Evolutionary conservation across 2,329 filamentous ascomycete genomes (phyloP).

Genomic region (Alternaria triticina): DNA sequence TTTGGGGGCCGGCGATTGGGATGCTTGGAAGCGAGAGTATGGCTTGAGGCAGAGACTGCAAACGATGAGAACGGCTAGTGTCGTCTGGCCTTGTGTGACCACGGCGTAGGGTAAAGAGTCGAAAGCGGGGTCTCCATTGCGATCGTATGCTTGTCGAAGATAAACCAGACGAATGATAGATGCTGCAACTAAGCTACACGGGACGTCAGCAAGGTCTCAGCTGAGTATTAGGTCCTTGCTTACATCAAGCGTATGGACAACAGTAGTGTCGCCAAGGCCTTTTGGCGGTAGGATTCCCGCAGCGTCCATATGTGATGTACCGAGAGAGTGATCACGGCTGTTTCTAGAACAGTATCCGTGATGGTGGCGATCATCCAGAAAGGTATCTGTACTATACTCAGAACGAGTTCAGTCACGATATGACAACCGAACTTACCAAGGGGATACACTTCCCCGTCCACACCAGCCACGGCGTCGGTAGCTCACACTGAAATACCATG

Average conservation of each 20-base stretch:
- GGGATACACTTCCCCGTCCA: slow-evolving; percentile 31
- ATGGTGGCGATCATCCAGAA: slow-evolving; percentile 31
- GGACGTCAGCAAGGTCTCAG: not conserved
- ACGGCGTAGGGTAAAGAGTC: slow-evolving; percentile 29
- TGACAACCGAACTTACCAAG: slow-evolving; percentile 16
- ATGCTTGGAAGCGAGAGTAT: slow-evolving; percentile 11
- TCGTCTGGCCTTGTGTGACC: slow-evolving; percentile 30
- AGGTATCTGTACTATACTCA: slow-evolving; percentile 3
- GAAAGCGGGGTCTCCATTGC: slow-evolving; percentile 20
- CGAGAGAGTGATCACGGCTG: slow-evolving; percentile 23
- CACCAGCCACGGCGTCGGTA: slow-evolving; percentile 34
- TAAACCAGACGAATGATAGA: slow-evolving; percentile 30
- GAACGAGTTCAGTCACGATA: not conserved
- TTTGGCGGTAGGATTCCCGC: slow-evolving; percentile 21
- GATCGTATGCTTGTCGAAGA: slow-evolving; percentile 17
- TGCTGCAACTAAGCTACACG: slow-evolving; percentile 25
- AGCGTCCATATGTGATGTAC: slow-evolving; percentile 23
- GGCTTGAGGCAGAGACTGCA: slow-evolving; percentile 30
- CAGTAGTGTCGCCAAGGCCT: slow-evolving; percentile 20
- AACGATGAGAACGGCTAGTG: slow-evolving; percentile 29
- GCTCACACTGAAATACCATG: slow-evolving; percentile 31
- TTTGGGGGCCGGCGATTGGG: slow-evolving; percentile 9
- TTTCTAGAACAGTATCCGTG: slow-evolving; percentile 27
- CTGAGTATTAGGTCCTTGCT: not conserved
- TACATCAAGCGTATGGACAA: slow-evolving; percentile 32